Percentiles rank a stretch among this genome's conserved stretches.
These are phyloP conservation scores for sunflower (Helianthus annuus) DNA, from an alignment of 129 eudicot genomes.

Conservation along the genomic window HanXRQr2.0-SUNRISE NC_035449.2:18201077-18201576, in stretches of 20 bases:
- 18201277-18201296: conserved; percentile 51
- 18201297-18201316: conserved; percentile 57
- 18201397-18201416: conserved; percentile 47
- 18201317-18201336: conserved; percentile 60
- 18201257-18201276: conserved; percentile 58
- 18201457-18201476: conserved; percentile 50
- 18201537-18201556: conserved; percentile 58
- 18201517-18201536: conserved; percentile 53
- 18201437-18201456: conserved; percentile 59
- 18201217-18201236: conserved; percentile 57
- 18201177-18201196: conserved; percentile 68
- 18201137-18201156: conserved; percentile 60
- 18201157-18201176: conserved; percentile 58
- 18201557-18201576: conserved; percentile 23
- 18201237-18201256: conserved; percentile 47
- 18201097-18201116: conserved; percentile 65
- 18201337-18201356: conserved; percentile 66
- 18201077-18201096: conserved; percentile 53
- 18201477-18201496: conserved; percentile 67
- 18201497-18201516: conserved; percentile 60
- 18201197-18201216: conserved; percentile 58
- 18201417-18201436: conserved; percentile 63
- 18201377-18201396: conserved; percentile 67
- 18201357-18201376: conserved; percentile 59
- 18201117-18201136: conserved; percentile 71